Base-by-base conservation (phyloP, 345 rosid genomes). In the Populus alba region DNA sequence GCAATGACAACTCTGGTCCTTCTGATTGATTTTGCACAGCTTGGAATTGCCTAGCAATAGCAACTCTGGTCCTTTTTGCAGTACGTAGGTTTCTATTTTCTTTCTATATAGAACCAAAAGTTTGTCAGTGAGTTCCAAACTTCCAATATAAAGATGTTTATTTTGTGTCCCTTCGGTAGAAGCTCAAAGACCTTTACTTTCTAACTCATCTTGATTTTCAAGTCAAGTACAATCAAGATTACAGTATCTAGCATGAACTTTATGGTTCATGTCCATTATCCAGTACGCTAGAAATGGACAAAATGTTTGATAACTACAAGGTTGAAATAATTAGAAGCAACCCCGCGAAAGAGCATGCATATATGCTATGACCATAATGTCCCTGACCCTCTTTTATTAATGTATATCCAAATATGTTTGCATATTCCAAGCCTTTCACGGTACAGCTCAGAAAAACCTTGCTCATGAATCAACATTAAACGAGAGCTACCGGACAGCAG, bases 361-460 rank as follows among this genome's bases (percentile, higher is more conserved):
- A 17, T 51, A 51, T 51, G 8, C 57, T 51, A 20, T 17, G 57
- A 51, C 57, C 2, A 51, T 18, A 51, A 51, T 51, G 18, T 31
- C 33, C 33, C 33, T 31, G 33, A 3, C 33, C 33, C 33, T 31
- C 33, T 31, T 31, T 31, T 3, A 31, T 31, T 3, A 31, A 3
- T 31, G 33, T 31, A 31, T 31, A 31, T 31, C 33, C 33, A 31
- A 31, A 3, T 3, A 31, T 31, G 33, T 3, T 31, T 31, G 33
- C 33, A 31, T 31, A 31, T 31, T 31, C 33, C 11, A 68, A 81
- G 71, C 79, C 80, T 87, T 94, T 62, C 90, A 83, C 66, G 79
- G 68, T 70, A 75, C 84, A 78, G 87, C 92, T 85, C 88, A 78
- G 80, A 87, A 85, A 76, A 73, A 89, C 70, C 87, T 96, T 66